Evolutionary conservation across 306 rosid species (phyloP), one percentile per base, ranked within the genome.

Genomic region (Senna tora): DNA sequence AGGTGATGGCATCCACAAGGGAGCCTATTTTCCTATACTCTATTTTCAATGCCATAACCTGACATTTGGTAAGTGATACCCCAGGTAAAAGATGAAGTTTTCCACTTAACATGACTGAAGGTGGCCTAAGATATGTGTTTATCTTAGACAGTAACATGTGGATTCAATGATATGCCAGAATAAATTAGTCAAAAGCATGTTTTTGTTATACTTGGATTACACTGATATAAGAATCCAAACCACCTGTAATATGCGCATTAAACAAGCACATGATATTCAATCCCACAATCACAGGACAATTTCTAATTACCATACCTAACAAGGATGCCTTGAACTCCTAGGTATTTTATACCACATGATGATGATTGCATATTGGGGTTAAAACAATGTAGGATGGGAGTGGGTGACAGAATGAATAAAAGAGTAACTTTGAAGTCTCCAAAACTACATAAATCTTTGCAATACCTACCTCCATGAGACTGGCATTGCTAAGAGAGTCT

Each of bases 381-480:
- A 2, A 7, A 32, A 33, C 12, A 47, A 49, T 49, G 19, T 17
- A 39, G 46, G 30, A 47, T 47, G 16, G 11, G 28, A 12, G 2
- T 17, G 16, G 42, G 5, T 7, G 9, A 25, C 34, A 46, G 25
- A 49, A 67, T 49, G 32, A 49, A 22, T 9, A 13, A 64, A 64
- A 22, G 20, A 47, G 30, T n/a, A 64, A 19, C 3, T 64, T 64
- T 8, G 17, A 47, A 12, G 16, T 61, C 33, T 58, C 68, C 47
- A 19, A n/a, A 60, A 57, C 39, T 0, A 0, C 6, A 41, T 7
- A 5, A 28, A 67, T 2, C 21, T 17, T n/a, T 2, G 75, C 36
- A 65, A 20, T 19, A 33, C 25, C 36, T 85, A 91, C 97, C 97
- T 91, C 99, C 96, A 95, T 91, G 66, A 89, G 43, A 84, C 97